These are phyloP conservation scores for Candida tetrigidarum DNA, from an alignment of 1,139 yeast genomes.

Conservation along the genomic window DNA sequence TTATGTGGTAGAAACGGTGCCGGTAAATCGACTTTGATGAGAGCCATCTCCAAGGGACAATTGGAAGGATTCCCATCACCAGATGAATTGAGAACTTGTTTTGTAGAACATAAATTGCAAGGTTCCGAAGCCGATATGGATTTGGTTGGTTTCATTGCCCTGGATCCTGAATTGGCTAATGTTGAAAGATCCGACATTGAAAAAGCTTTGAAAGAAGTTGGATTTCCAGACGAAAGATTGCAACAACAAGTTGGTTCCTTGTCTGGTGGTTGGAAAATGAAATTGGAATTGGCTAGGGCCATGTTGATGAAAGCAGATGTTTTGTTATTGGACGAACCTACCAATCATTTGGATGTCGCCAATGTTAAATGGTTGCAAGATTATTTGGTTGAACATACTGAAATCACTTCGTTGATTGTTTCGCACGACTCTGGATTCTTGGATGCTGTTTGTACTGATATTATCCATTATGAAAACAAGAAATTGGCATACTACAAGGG, in stretches of 20 bases:
- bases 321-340: conserved; percentile 94
- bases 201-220: conserved; percentile 78
- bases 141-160: conserved; percentile 85
- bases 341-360: conserved; percentile 94
- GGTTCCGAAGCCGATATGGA: conserved; percentile 95
- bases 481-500: conserved; percentile 96
- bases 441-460: conserved; percentile 95
- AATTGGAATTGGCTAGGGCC: conserved; percentile 96
- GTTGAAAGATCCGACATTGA: conserved; percentile 74
- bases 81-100: conserved; percentile 87
- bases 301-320: conserved; percentile 98
- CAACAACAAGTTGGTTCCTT: conserved; percentile 90
- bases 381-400: conserved; percentile 76
- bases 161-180: conserved; percentile 76
- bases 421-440: conserved; percentile 98
- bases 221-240: conserved; percentile 89
- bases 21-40: conserved; percentile 96
- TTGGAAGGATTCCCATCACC: conserved; percentile 97
- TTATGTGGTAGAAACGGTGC: conserved; percentile 99
- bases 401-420: conserved; percentile 92
- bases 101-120: conserved; percentile 96
- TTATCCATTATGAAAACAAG: conserved; percentile 95
- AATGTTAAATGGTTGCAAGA: conserved; percentile 96
- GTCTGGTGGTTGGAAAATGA: conserved; percentile 99
- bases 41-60: conserved; percentile 96